Conservation (phyloP, 2,329 filamentous ascomycete genomes). For the Ophiostoma angusticollis region DNA sequence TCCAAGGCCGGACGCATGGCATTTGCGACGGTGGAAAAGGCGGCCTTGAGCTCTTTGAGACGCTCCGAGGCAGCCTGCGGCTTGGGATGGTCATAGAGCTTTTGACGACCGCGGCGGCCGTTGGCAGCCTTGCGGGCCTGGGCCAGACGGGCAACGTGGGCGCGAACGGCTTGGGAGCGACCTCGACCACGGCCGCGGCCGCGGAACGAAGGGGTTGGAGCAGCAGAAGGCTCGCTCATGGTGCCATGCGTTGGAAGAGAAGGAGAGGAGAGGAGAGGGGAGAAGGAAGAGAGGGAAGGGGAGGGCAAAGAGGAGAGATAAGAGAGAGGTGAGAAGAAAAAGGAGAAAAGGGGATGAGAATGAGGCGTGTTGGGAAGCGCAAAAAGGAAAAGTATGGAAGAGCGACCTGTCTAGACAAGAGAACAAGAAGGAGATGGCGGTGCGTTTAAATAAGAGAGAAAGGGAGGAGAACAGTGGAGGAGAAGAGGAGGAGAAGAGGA, state of each 20-base stretch:
- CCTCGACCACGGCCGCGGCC: conserved; percentile 23
- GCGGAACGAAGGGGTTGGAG: conserved; percentile 11
- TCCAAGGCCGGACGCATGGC: conserved; percentile 51
- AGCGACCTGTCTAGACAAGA: neutral
- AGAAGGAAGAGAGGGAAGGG: neutral
- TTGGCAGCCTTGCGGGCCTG: conserved; percentile 24
- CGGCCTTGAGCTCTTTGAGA: conserved; percentile 52
- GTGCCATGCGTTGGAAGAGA: conserved; percentile 12
- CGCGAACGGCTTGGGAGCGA: conserved; percentile 19
- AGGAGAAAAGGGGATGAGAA: neutral
- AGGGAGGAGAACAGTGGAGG: conserved; percentile 1
- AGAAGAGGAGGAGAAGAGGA: too few relatives aligned
- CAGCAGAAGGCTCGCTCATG: conserved; percentile 14
- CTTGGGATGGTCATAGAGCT: conserved; percentile 40
- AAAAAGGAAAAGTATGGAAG: neutral
- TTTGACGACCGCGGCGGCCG: conserved; percentile 37
- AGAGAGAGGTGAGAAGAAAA: neutral
- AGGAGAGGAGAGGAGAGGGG: neutral
- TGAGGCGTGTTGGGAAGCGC: too few relatives aligned
- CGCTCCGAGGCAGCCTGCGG: conserved; percentile 49
- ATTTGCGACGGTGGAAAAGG: conserved; percentile 49
- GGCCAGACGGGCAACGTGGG: conserved; percentile 16
- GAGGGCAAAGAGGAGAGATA: neutral
- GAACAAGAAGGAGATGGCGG: neutral
- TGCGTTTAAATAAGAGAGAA: neutral